Base-by-base conservation (phyloP, 2,329 filamentous ascomycete species). In the Pleoardoris graminearum region DNA sequence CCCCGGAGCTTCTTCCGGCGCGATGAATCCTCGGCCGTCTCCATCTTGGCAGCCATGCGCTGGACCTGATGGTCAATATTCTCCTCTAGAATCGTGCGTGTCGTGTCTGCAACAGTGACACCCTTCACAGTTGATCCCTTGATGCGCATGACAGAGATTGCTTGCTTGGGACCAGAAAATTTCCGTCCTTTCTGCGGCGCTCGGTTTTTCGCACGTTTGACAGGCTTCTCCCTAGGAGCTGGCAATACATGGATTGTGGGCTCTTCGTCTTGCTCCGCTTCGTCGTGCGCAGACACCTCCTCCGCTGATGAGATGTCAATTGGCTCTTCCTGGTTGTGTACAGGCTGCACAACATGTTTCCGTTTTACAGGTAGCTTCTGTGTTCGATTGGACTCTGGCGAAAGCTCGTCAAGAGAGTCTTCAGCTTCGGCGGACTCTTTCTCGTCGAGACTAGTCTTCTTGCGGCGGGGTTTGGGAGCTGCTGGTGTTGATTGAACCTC, bases 51-150 rank as follows among this genome's bases (percentile, higher is more conserved):
- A 14, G 73, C 68, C 33, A 81, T 72, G 7, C 73, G 74, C 4
- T 68, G 66, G 10, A 80, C 63, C 3, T 75, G 77, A 54, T 77
- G 73, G 44, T 79, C 75, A 16, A 82, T 71, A 1, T 76, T 77
- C 54, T 82, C 79, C 51, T 77, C 75, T 48, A 80, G 78, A 47
- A 68, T 79, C 68, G 68, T 82, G 73, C 57, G 76, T 64, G 82
- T 74, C 2, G 82, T 80, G 50, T 83, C 80, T 33, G 79, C 79
- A 1, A 76, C 74, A 48, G 81, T 82, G 50, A 82, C 76, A 17
- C 66, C 66, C 32, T 62, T 63, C 4, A 72, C 61, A 0, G 61
- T 56, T 12, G 65, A 61, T 14, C 66, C 64, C 69, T 76, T 60
- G 70, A 77, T 54, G 71, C 69, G 65, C 74, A 74, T 72, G 62